Base-by-base conservation (phyloP, 2,329 filamentous ascomycete genomes). In the Emergomyces pasteurianus region DNA sequence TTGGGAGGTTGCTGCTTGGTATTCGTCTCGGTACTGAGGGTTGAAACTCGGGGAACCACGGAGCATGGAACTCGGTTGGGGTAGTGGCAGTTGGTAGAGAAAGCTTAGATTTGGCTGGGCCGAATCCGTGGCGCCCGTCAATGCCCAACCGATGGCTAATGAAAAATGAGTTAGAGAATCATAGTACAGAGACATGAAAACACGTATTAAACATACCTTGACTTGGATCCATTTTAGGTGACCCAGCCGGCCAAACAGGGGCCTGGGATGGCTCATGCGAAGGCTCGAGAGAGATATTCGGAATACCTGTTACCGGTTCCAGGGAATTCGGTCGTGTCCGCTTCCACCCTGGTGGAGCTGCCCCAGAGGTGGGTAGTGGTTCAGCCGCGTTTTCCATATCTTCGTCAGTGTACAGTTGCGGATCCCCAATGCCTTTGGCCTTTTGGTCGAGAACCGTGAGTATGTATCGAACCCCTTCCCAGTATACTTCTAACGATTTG, bases 101-200 rank as follows among this genome's bases (percentile, higher is more conserved):
- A 92, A 81, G 0, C 90, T 92, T 4, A 95, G 77, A 69, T 89
- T 94, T 0, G 90, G 90, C 64, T 86, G 91, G 1, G 89, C 87
- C 3, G 89, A 94, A 68, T 95, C 90, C 60, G 89, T 91, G 1
- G 87, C 92, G 16, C 90, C 90, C 0, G 90, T 90, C n/a, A 95
- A 76, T 8, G 89, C 91, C 87, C 89, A 95, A 1, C 89, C 90
- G 62, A 95, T 89, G 0, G 84, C 82, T 81, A 18, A 77, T 79
- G 9, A 18, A 54, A 77, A 75, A 46, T 77, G 75, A 58, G 78
- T 80, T 31, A 61, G 61, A 62, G 63, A 67, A 62, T 56, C 18
- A 16, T 53, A 55, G 58, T 42, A 18, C 23, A 23, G 21, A 38
- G 10, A n/a, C 1, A 12, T 36, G 23, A 23, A 54, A 34, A 12